These are phyloP conservation scores for Fusarium keratoplasticum DNA, from an alignment of 2,329 filamentous ascomycete genomes.

Conservation along the genomic window DNA sequence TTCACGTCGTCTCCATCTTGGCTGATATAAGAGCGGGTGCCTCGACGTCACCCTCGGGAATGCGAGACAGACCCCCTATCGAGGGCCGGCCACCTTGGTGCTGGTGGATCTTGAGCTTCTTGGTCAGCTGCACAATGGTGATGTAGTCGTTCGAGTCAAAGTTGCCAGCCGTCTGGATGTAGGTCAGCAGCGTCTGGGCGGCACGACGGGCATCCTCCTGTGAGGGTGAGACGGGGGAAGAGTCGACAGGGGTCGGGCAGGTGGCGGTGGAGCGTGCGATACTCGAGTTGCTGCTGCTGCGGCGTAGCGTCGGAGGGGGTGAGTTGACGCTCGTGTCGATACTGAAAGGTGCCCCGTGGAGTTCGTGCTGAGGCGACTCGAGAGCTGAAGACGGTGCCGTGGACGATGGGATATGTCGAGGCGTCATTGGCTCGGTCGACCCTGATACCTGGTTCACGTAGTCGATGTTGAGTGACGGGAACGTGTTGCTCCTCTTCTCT, in stretches of 20 bases:
- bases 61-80: conserved; percentile 64
- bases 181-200: conserved; percentile 83
- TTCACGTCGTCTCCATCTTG: conserved; percentile 48
- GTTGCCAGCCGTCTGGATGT: conserved; percentile 79
- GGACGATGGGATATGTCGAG: conserved; percentile 60
- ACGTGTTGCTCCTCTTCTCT: conserved; percentile 80
- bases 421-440: conserved; percentile 60
- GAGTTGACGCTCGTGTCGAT: conserved; percentile 59
- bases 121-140: conserved; percentile 83
- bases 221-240: conserved; percentile 74
- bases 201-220: conserved; percentile 89
- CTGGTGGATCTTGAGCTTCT: conserved; percentile 82
- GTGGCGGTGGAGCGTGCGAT: conserved; percentile 45
- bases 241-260: conserved; percentile 55
- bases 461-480: conserved; percentile 77
- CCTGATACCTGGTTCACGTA: conserved; percentile 58
- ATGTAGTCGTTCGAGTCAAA: conserved; percentile 83
- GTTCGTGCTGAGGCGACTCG: conserved; percentile 63
- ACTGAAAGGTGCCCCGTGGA: conserved; percentile 55
- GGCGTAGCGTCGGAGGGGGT: conserved; percentile 48
- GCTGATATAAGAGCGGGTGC: conserved; percentile 48
- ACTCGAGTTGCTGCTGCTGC: conserved; percentile 51
- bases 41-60: conserved; percentile 68
- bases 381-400: conserved; percentile 64
- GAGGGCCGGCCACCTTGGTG: conserved; percentile 48